Evolutionary conservation across 257 asterid species (phyloP).

Genomic region (Coffea eugenioides): DNA sequence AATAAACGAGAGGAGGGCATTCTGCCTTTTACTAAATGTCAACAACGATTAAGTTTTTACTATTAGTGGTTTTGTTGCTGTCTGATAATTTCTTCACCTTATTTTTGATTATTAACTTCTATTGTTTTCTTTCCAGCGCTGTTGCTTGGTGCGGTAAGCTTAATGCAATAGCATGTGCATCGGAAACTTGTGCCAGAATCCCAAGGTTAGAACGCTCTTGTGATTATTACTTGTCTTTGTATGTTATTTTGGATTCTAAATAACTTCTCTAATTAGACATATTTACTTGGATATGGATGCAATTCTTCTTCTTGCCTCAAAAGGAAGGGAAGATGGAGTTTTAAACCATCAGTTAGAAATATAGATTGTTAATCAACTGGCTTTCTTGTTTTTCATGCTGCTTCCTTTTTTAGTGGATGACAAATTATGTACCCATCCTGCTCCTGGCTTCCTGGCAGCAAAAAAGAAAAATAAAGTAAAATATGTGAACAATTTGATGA

Average conservation of each 20-base stretch:
- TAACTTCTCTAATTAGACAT: neutral
- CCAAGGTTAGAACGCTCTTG: slow-evolving; percentile 61
- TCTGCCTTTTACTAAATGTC: neutral
- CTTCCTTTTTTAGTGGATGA: neutral
- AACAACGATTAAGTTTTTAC: neutral
- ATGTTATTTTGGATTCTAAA: neutral
- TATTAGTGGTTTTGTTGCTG: neutral
- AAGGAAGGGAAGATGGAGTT: neutral
- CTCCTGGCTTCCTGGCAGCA: no score
- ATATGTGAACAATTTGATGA: neutral
- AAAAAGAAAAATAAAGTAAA: neutral
- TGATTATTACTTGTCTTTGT: neutral
- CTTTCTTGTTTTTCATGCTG: neutral
- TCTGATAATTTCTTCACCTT: neutral
- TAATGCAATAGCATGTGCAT: slow-evolving; percentile 94
- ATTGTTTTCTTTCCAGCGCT: slow-evolving; percentile 52
- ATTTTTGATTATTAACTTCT: neutral
- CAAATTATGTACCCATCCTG: neutral
- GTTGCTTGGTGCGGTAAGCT: slow-evolving; percentile 99
- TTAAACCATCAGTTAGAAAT: neutral
- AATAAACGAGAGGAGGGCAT: neutral
- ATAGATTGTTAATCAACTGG: neutral
- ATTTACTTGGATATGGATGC: neutral
- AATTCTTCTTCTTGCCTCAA: neutral
- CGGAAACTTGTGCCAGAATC: slow-evolving; percentile 98